Evolutionary conservation across 2,329 filamentous ascomycete species (phyloP).

Genomic region (Shiraia bambusicola): DNA sequence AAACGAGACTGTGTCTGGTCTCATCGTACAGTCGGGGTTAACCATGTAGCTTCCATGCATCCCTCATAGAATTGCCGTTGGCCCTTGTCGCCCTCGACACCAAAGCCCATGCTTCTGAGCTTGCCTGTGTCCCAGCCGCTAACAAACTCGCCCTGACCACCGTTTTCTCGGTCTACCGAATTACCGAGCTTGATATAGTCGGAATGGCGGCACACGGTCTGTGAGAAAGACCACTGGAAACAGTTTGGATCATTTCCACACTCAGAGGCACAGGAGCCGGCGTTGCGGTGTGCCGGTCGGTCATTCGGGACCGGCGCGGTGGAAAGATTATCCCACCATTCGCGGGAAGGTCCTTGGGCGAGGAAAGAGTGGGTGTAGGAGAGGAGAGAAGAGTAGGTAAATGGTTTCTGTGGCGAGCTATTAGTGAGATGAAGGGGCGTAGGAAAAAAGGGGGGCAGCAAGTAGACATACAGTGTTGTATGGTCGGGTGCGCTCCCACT

Average conservation of each 20-base stretch:
- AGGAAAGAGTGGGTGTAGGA: conserved; percentile 42
- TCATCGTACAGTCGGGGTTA: conserved; percentile 34
- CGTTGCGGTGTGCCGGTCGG: conserved; percentile 37
- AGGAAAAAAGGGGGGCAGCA: background rate
- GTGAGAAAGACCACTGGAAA: conserved; percentile 41
- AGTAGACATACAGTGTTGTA: conserved; percentile 30
- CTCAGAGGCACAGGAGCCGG: conserved; percentile 37
- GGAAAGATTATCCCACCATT: conserved; percentile 43
- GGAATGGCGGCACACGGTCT: conserved; percentile 43
- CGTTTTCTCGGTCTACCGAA: conserved; percentile 34
- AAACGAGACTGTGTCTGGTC: conserved; percentile 2
- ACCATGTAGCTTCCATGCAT: conserved; percentile 44
- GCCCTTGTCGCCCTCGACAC: conserved; percentile 36
- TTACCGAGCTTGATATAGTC: conserved; percentile 40
- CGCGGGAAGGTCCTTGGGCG: conserved; percentile 30
- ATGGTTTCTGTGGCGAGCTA: conserved; percentile 33
- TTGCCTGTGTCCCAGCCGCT: conserved; percentile 44
- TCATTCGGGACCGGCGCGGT: conserved; percentile 37
- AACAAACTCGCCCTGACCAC: conserved; percentile 41
- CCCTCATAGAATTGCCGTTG: conserved; percentile 33
- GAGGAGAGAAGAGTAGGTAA: conserved; percentile 41
- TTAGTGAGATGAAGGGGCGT: conserved; percentile 3
- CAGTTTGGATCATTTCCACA: conserved; percentile 38
- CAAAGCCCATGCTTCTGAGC: conserved; percentile 39
- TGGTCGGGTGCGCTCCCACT: conserved; percentile 47